phyloP scores from a whole-genome alignment of 192 early-diverging fungal species.

The Martensiomyces pterosporus region DNA sequence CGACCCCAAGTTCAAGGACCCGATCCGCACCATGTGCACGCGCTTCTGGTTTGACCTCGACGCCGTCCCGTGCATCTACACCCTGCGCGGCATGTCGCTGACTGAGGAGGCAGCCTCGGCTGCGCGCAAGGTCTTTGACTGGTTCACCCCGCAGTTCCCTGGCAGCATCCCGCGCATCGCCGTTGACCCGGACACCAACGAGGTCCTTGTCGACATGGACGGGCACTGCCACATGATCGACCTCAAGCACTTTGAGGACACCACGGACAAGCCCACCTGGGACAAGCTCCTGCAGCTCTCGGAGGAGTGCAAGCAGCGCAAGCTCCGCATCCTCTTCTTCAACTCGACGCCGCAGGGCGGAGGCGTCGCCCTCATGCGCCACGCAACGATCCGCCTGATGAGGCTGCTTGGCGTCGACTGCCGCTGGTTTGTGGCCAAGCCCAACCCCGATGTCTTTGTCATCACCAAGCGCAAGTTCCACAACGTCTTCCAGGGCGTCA shows the following conservation, averaged over 20 bases:
- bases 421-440: slow-evolving; percentile 76
- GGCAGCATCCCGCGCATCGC: slow-evolving; percentile 71
- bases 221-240: slow-evolving; percentile 64
- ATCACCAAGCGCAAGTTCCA: slow-evolving; percentile 88
- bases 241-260: slow-evolving; percentile 59
- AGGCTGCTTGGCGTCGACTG: slow-evolving; percentile 61
- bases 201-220: slow-evolving; percentile 71
- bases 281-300: slow-evolving; percentile 55
- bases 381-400: slow-evolving; percentile 71
- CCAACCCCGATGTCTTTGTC: slow-evolving; percentile 80
- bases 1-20: slow-evolving; percentile 39
- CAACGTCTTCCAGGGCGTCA: slow-evolving; percentile 83
- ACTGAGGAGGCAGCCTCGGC: slow-evolving; percentile 71
- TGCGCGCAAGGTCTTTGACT: slow-evolving; percentile 67
- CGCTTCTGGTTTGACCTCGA: slow-evolving; percentile 73
- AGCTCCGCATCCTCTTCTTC: slow-evolving; percentile 67
- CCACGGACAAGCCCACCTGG: slow-evolving; percentile 66
- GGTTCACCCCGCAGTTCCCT: slow-evolving; percentile 66
- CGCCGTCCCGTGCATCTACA: slow-evolving; percentile 65
- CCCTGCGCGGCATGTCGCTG: slow-evolving; percentile 56
- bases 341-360: slow-evolving; percentile 84
- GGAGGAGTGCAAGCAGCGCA: slow-evolving; percentile 52
- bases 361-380: slow-evolving; percentile 86
- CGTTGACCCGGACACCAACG: slow-evolving; percentile 61
- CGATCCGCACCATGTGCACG: slow-evolving; percentile 44